Evolutionary conservation across 768 basidiomycete species (phyloP).

Genomic region (Mycena epipterygia): DNA sequence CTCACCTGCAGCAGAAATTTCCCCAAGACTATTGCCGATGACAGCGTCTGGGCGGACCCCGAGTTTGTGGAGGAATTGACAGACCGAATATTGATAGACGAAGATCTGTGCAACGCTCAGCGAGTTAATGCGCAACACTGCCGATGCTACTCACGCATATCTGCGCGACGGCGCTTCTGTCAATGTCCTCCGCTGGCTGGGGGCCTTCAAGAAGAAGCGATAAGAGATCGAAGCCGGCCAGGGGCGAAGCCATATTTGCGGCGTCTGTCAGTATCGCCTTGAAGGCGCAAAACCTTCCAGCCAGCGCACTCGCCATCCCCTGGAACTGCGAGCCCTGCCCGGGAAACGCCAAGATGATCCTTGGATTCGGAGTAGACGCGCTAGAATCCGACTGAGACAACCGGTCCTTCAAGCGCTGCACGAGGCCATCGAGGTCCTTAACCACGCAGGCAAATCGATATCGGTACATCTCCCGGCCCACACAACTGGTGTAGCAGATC

Average conservation of each 20-base stretch:
- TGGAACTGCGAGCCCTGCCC: constrained; percentile 55
- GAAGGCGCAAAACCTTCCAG: constrained; percentile 47
- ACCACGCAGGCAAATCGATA: constrained; percentile 50
- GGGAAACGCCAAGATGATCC: constrained; percentile 48
- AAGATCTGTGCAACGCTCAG: constrained; percentile 40
- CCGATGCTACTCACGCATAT: constrained; percentile 39
- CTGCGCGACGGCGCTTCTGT: constrained; percentile 49
- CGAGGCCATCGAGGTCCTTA: constrained; percentile 48
- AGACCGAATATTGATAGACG: constrained; percentile 51
- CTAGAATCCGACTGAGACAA: constrained; percentile 28
- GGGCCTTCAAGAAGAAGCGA: constrained; percentile 41
- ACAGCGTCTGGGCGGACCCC: constrained; percentile 45
- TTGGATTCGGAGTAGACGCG: not conserved
- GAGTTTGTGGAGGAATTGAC: constrained; percentile 46
- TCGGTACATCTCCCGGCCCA: constrained; percentile 53
- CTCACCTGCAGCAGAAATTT: constrained; percentile 54
- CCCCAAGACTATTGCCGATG: constrained; percentile 54
- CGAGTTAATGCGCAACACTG: not conserved
- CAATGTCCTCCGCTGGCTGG: constrained; percentile 40
- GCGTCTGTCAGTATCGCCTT: constrained; percentile 42
- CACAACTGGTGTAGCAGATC: constrained; percentile 52
- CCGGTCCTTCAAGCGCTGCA: constrained; percentile 45
- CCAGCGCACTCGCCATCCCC: constrained; percentile 52
- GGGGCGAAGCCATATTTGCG: constrained; percentile 42
- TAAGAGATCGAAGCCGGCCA: constrained; percentile 46